These are phyloP conservation scores for Apiospora malaysiana DNA, from an alignment of 2,329 filamentous ascomycete species.

Conservation along the genomic window DNA sequence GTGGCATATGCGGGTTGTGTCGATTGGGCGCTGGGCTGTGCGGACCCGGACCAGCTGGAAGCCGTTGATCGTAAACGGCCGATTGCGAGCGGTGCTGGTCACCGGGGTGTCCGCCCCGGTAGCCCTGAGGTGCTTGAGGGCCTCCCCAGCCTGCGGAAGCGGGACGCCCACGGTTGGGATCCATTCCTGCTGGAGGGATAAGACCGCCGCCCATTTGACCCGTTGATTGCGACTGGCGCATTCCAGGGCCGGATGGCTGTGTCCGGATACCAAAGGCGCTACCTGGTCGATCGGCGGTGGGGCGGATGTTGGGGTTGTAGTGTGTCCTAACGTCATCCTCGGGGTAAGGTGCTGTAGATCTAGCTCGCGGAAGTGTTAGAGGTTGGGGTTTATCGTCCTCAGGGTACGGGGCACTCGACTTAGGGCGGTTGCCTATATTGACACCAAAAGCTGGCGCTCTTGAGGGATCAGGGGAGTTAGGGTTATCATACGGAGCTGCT, in stretches of 20 bases:
- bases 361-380: slow-evolving; percentile 50
- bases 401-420: slow-evolving; percentile 72
- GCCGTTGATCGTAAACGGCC: slow-evolving; percentile 20
- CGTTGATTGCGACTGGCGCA: slow-evolving; percentile 52
- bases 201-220: slow-evolving; percentile 44
- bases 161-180: slow-evolving; percentile 49
- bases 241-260: slow-evolving; percentile 41
- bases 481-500: slow-evolving; percentile 46
- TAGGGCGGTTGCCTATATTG: slow-evolving; percentile 56
- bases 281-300: slow-evolving; percentile 56
- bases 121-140: slow-evolving; percentile 47
- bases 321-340: slow-evolving; percentile 56
- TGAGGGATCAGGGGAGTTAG: slow-evolving; percentile 55
- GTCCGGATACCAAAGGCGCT: slow-evolving; percentile 62
- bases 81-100: neutral
- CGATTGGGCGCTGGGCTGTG: slow-evolving; percentile 43
- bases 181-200: slow-evolving; percentile 47
- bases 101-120: neutral
- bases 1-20: slow-evolving; percentile 36
- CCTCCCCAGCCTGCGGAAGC: slow-evolving; percentile 53
- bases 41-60: slow-evolving; percentile 38
- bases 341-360: slow-evolving; percentile 58
- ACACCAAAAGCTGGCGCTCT: slow-evolving; percentile 58
- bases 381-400: slow-evolving; percentile 67
- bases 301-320: slow-evolving; percentile 54